A percentile compares a stretch with the other conserved stretches of the same genome.
phyloP scores from a whole-genome alignment of 2,329 filamentous ascomycete genomes.

The Alternaria alternata region DNA sequence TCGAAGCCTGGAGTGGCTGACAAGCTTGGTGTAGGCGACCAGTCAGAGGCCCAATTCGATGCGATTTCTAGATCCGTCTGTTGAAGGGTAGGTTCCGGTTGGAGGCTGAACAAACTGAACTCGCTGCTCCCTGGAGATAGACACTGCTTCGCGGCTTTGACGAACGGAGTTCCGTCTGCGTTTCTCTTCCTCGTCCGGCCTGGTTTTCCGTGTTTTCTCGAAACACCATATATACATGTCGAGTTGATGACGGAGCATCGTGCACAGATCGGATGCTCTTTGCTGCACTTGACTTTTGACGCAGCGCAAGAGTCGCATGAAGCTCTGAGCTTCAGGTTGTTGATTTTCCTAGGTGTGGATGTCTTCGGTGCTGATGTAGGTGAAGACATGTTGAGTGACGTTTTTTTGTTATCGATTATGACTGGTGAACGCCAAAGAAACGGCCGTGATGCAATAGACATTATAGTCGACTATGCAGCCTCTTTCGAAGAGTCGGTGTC shows the following conservation, averaged over 20 bases:
- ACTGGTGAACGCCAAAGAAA: slow-evolving; percentile 34
- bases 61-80: slow-evolving; percentile 26
- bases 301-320: slow-evolving; percentile 50
- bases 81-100: slow-evolving; percentile 31
- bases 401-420: slow-evolving; percentile 15
- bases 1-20: slow-evolving; percentile 37
- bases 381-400: slow-evolving; percentile 22
- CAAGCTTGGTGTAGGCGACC: slow-evolving; percentile 39
- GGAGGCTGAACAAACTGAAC: slow-evolving; percentile 39
- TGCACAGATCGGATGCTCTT: slow-evolving; percentile 45
- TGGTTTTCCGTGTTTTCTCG: slow-evolving; percentile 48
- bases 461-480: slow-evolving; percentile 11
- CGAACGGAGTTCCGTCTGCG: slow-evolving; percentile 41
- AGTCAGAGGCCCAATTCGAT: slow-evolving; percentile 33
- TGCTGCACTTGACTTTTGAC: slow-evolving; percentile 50
- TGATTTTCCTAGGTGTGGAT: slow-evolving; percentile 24
- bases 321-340: slow-evolving; percentile 44
- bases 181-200: slow-evolving; percentile 44
- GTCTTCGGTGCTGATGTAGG: slow-evolving; percentile 33
- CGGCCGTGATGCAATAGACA: slow-evolving; percentile 35
- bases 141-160: slow-evolving; percentile 41
- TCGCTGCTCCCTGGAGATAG: slow-evolving; percentile 41
- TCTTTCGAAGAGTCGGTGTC: slow-evolving; percentile 9
- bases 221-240: slow-evolving; percentile 45
- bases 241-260: slow-evolving; percentile 41